Percentiles rank a stretch among this genome's conserved stretches.
Evolutionary conservation across 176 grass and related monocot species (phyloP).

Genomic region (Eragrostis curvula): DNA sequence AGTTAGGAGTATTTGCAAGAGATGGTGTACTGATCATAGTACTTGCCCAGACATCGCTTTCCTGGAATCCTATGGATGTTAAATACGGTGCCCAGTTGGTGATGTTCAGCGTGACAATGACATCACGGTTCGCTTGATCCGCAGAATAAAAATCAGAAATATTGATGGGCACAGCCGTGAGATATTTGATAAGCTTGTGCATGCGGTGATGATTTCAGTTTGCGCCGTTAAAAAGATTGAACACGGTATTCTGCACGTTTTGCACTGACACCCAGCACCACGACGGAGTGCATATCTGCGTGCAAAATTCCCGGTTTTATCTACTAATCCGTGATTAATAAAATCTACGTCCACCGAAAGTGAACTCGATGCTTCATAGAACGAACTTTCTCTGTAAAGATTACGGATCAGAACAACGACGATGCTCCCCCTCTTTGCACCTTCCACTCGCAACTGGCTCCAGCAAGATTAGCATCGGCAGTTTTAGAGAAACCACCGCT

Average conservation of each 20-base stretch:
- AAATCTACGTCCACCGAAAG: background rate
- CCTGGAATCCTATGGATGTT: background rate
- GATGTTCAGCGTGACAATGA: background rate
- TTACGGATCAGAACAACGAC: background rate
- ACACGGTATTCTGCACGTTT: background rate
- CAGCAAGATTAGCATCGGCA: background rate
- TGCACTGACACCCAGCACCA: background rate
- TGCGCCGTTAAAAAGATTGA: background rate
- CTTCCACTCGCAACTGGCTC: constrained; percentile 2
- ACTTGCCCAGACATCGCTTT: background rate
- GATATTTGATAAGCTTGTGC: background rate
- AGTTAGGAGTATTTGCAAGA: too few species aligned
- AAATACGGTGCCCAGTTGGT: background rate
- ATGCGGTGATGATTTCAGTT: background rate
- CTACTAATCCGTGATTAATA: background rate
- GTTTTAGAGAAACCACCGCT: too few species aligned
- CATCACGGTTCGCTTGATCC: background rate
- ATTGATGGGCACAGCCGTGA: background rate
- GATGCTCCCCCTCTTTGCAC: background rate
- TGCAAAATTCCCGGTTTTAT: background rate
- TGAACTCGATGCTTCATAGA: background rate
- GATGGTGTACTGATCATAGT: too few species aligned
- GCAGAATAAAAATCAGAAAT: background rate
- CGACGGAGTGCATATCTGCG: background rate
- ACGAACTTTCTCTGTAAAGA: background rate